Conservation (phyloP, 1,139 yeast species). For the Zygosaccharomyces pseudobailii region DNA sequence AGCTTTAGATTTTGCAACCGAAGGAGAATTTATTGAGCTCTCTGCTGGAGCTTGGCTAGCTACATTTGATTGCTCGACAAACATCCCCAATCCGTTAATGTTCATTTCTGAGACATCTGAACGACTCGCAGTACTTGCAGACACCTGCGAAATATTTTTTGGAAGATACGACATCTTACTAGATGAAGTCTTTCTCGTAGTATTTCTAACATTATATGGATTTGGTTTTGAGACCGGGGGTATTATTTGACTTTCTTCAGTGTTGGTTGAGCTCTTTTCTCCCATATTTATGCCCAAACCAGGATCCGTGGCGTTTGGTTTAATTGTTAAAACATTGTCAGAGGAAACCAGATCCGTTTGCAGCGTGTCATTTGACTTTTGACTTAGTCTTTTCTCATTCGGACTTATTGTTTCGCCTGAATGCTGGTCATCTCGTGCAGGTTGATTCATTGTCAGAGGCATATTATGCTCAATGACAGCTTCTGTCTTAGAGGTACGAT, state of each 20-base stretch:
- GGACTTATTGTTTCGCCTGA: conserved; percentile 1
- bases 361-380: not conserved
- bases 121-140: not conserved
- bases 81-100: conserved; percentile 2
- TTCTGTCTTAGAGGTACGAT: not conserved
- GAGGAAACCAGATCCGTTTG: not conserved
- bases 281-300: not conserved
- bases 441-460: not conserved
- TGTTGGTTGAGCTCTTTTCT: not conserved
- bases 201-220: not conserved
- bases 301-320: not conserved
- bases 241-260: not conserved
- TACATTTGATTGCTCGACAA: not conserved
- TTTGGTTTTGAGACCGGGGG: not conserved
- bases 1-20: not conserved
- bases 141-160: not conserved
- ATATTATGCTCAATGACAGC: not conserved
- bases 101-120: not conserved
- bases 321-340: not conserved
- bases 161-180: not conserved
- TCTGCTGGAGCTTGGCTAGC: not conserved
- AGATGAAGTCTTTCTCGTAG: not conserved
- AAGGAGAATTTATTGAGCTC: not conserved
- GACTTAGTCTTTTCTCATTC: not conserved
- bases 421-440: not conserved